Evolutionary conservation across 345 rosid genomes (phyloP), one percentile per base, ranked within the genome.

Genomic region (Murraya paniculata): DNA sequence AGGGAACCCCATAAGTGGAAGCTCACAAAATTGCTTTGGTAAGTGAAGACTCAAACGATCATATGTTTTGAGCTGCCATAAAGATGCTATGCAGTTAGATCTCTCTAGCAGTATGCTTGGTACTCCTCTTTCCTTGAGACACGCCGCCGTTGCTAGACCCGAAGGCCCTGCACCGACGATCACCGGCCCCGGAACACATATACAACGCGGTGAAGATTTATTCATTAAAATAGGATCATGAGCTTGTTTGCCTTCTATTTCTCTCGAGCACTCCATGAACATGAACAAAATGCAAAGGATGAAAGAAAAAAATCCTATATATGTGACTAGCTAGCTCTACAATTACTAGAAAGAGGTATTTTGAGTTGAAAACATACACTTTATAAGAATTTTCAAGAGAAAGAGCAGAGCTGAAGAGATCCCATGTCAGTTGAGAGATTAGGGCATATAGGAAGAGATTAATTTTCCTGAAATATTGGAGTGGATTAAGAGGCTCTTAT

Each of bases 141-240:
- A 89, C 6, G 97, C 94, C 2, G 93, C 93, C n/a, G 86, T 80
- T 16, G 95, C 95, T 5, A 94, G 82, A 0, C 97, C 97, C 3
- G 97, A 91, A 1, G 97, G 97, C 10, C 97, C 98, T 0, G 93
- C 95, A 1, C 98, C 97, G 5, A 94, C 90, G 60, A 92, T 91
- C 33, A 94, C 79, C 6, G 95, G 90, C 22, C 93, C 90, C 3
- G 80, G 36, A 6, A 85, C 88, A 41, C 68, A 27, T 22, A 78
- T 68, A 56, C 84, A 38, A 33, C 83, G 76, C 41, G 84, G 76
- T 53, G 84, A 13, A 13, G 83, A 28, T 35, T 73, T 79, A 35
- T 53, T 82, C 82, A 41, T 83, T 35, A 87, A 80, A 69, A 90
- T 72, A 11, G 92, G 92, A 83, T 93, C 99, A 80, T 96, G 90